Conservation (phyloP, 345 rosid genomes). For the Diplotaxis tenuifolia region DNA sequence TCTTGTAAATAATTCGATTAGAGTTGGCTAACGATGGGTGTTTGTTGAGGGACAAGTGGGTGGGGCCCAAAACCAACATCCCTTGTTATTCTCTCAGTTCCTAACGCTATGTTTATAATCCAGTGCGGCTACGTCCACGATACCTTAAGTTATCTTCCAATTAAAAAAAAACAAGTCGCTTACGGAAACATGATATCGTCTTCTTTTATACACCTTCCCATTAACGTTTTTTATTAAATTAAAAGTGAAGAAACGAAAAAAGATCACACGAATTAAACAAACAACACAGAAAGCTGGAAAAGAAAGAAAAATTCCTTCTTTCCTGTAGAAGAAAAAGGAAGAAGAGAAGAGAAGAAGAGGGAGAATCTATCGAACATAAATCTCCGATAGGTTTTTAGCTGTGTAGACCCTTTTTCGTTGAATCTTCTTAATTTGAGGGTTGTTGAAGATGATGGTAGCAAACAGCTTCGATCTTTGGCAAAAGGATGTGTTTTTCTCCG, state of each 20-base stretch:
- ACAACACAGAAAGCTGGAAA: constrained; percentile 2
- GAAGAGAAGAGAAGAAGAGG: background rate
- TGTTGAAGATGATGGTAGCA: constrained; percentile 72
- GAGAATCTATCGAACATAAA: background rate
- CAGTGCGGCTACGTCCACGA: too few species aligned
- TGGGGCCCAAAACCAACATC: too few species aligned
- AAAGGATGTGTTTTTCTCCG: constrained; percentile 80
- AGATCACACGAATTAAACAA: background rate
- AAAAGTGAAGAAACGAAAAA: background rate
- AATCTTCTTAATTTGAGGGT: background rate
- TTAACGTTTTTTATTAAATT: constrained; percentile 6
- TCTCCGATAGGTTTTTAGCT: background rate
- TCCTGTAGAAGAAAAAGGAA: constrained; percentile 11
- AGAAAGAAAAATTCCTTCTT: constrained; percentile 21
- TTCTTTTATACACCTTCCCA: constrained; percentile 3
- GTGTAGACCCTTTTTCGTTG: background rate
- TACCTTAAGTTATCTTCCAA: too few species aligned
- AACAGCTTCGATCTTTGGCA: constrained; percentile 85
- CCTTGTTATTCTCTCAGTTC: too few species aligned
- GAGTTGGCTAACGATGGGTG: too few species aligned
- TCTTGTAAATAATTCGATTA: too few species aligned
- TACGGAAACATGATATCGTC: background rate
- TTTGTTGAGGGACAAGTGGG: too few species aligned
- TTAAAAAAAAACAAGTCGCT: background rate
- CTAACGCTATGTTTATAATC: too few species aligned